phyloP scores from a whole-genome alignment of 2,329 filamentous ascomycete genomes.

The Lecanicillium sp. region DNA sequence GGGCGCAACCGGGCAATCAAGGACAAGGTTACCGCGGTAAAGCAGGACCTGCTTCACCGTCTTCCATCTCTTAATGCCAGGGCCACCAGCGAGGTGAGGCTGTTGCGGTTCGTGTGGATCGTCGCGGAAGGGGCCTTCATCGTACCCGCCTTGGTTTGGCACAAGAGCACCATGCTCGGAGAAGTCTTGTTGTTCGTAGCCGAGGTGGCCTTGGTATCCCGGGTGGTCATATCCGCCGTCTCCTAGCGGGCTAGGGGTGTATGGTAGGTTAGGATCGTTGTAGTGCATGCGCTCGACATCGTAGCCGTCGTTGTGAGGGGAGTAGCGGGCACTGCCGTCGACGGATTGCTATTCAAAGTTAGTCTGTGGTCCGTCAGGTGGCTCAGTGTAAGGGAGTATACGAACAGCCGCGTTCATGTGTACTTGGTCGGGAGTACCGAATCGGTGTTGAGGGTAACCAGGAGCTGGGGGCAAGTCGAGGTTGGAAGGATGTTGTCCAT shows the following conservation, averaged over 20 bases:
- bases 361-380: background rate
- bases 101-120: conserved; percentile 28
- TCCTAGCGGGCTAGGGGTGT: conserved; percentile 60
- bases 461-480: conserved; percentile 19
- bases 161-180: conserved; percentile 74
- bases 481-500: conserved; percentile 10
- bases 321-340: conserved; percentile 21
- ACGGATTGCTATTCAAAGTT: conserved; percentile 39
- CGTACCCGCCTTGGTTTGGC: conserved; percentile 53
- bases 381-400: conserved; percentile 13
- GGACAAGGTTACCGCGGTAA: conserved; percentile 92
- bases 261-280: conserved; percentile 76
- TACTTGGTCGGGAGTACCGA: conserved; percentile 63
- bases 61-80: conserved; percentile 78
- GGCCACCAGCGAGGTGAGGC: conserved; percentile 40
- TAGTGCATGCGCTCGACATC: conserved; percentile 54
- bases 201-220: conserved; percentile 3
- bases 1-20: conserved; percentile 93
- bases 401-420: conserved; percentile 78
- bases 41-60: conserved; percentile 98
- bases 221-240: conserved; percentile 49
- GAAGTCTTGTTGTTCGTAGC: conserved; percentile 38
- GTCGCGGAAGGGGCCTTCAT: conserved; percentile 39
- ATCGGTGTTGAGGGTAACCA: conserved; percentile 21
- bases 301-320: conserved; percentile 33